Percentiles rank a stretch among this genome's conserved stretches.
phyloP scores from a whole-genome alignment of 2,329 filamentous ascomycete species.

The Aspergillus phoenicis region DNA sequence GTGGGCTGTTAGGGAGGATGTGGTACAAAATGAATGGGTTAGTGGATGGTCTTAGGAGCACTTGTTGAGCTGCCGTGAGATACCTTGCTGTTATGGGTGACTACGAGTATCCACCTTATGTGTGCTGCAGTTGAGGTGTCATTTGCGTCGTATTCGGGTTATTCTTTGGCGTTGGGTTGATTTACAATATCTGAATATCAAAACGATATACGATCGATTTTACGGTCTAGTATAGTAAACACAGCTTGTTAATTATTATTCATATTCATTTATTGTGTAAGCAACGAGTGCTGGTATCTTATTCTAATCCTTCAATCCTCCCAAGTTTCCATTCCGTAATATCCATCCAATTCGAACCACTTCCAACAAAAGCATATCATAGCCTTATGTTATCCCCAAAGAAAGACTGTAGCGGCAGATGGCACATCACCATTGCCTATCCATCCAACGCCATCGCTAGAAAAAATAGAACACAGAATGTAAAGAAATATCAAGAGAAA shows the following conservation, averaged over 20 bases:
- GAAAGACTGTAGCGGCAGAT: slow-evolving; percentile 3
- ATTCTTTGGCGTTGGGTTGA: too few species aligned
- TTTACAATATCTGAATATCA: not conserved
- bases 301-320: not conserved
- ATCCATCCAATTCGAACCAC: not conserved
- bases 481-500: slow-evolving; percentile 9
- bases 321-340: not conserved
- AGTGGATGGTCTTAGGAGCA: not conserved
- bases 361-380: too few species aligned
- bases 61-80: not conserved
- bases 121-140: not conserved
- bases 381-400: not conserved
- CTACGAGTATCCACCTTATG: not conserved
- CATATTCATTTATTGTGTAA: not conserved
- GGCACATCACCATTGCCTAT: not conserved
- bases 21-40: not conserved
- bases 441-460: slow-evolving; percentile 23
- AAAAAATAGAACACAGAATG: not conserved
- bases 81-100: not conserved
- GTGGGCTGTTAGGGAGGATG: not conserved
- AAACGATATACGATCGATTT: not conserved
- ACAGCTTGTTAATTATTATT: not conserved
- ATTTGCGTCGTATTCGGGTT: too few species aligned
- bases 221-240: not conserved
- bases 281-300: not conserved